A percentile compares a stretch with the other conserved stretches of the same genome.
Evolutionary conservation across 306 rosid genomes (phyloP).

Genomic region (Gynostemma pentaphyllum): DNA sequence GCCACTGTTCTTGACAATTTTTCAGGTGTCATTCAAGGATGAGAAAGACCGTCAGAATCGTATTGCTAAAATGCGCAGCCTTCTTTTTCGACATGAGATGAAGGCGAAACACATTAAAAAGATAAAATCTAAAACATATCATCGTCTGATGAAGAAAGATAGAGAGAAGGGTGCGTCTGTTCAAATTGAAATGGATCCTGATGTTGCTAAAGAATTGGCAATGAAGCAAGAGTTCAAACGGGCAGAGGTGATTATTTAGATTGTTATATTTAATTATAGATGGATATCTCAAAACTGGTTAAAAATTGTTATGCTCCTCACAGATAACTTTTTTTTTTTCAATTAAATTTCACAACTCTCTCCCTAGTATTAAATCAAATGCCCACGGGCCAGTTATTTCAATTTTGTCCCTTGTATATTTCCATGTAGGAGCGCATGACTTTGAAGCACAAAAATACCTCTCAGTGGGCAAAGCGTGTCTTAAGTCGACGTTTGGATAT

Average conservation of each 20-base stretch:
- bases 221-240: conserved; percentile 64
- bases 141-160: conserved; percentile 74
- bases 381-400: not conserved
- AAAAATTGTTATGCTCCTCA: not conserved
- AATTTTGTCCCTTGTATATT: not conserved
- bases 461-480: conserved; percentile 60
- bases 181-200: conserved; percentile 49
- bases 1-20: conserved; percentile 4
- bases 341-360: not conserved
- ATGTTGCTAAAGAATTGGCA: conserved; percentile 69
- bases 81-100: conserved; percentile 69
- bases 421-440: conserved; percentile 77
- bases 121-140: conserved; percentile 77
- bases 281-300: not conserved
- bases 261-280: not conserved
- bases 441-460: conserved; percentile 57
- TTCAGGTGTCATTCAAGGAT: conserved; percentile 66
- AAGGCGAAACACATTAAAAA: conserved; percentile 70
- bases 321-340: not conserved
- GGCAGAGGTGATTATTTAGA: conserved; percentile 57
- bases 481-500: conserved; percentile 51
- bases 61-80: conserved; percentile 89
- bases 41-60: conserved; percentile 70
- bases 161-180: conserved; percentile 43
- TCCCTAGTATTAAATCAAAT: not conserved